Evolutionary conservation across 2,329 filamentous ascomycete species (phyloP).

Genomic region (Diaporthe citri): DNA sequence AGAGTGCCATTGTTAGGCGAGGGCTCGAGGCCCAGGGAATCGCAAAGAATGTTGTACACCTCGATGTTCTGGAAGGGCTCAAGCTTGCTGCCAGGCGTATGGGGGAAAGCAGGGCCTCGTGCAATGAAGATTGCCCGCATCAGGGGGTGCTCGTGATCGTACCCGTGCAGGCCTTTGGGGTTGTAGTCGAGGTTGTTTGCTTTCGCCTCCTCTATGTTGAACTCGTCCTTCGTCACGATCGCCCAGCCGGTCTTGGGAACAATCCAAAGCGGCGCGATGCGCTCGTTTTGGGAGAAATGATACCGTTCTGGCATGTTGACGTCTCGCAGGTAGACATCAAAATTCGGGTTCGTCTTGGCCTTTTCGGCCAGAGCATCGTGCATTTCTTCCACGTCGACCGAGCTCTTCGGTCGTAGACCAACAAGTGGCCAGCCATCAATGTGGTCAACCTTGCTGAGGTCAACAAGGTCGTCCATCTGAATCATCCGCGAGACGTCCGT

Average conservation of each 20-base stretch:
- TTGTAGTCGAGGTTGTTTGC: constrained; percentile 77
- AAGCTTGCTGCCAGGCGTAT: constrained; percentile 82
- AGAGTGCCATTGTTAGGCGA: constrained; percentile 90
- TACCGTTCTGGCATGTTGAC: constrained; percentile 92
- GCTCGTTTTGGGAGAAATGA: constrained; percentile 88
- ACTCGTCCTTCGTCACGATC: constrained; percentile 84
- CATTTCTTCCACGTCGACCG: constrained; percentile 73
- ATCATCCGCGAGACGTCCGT: constrained; percentile 84
- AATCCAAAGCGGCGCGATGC: constrained; percentile 96
- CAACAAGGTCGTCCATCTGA: constrained; percentile 90
- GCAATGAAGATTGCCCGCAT: constrained; percentile 98
- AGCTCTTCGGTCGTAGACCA: constrained; percentile 84
- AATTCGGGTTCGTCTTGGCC: constrained; percentile 72
- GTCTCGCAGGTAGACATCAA: constrained; percentile 90
- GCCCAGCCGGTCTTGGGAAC: constrained; percentile 94
- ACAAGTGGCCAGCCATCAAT: constrained; percentile 95
- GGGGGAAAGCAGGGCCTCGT: constrained; percentile 90
- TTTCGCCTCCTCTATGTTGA: constrained; percentile 77
- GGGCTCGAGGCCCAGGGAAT: constrained; percentile 81
- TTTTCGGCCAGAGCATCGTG: constrained; percentile 72
- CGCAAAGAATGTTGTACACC: constrained; percentile 94
- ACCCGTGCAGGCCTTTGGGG: constrained; percentile 90
- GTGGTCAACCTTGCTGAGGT: constrained; percentile 81
- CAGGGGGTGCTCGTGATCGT: constrained; percentile 92
- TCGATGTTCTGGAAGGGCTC: constrained; percentile 92